These are phyloP conservation scores for Auricularia sp. DNA, from an alignment of 768 basidiomycete genomes.

Conservation along the genomic window DNA sequence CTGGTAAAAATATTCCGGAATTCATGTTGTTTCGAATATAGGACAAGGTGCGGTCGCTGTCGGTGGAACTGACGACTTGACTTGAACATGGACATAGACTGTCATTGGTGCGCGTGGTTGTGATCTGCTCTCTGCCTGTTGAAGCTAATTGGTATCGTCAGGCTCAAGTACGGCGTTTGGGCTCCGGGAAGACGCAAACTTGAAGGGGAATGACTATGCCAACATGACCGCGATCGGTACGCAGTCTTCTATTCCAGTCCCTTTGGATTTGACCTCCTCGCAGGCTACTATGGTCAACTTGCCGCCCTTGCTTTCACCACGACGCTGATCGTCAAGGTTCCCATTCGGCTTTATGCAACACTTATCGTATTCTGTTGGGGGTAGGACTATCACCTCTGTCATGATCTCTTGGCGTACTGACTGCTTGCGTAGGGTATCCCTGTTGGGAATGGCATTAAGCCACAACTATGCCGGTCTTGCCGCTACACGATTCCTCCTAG, in stretches of 20 bases:
- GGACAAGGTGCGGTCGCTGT: neutral
- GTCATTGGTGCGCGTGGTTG: constrained; percentile 8
- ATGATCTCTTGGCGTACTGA: neutral
- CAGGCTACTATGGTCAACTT: constrained; percentile 12
- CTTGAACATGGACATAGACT: neutral
- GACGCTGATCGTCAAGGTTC: constrained; percentile 18
- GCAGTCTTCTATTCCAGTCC: neutral
- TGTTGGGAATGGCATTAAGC: constrained; percentile 17
- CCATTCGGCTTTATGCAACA: constrained; percentile 14
- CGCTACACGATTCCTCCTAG: constrained; percentile 33
- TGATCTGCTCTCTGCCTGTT: too few species aligned
- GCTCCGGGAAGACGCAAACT: constrained; percentile 10
- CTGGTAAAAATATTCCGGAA: neutral
- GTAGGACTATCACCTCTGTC: neutral
- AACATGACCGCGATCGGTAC: constrained; percentile 8
- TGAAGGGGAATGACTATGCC: constrained; percentile 13
- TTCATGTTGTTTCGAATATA: neutral
- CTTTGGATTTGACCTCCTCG: neutral
- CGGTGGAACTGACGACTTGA: neutral
- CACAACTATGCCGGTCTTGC: constrained; percentile 31
- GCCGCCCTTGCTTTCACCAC: constrained; percentile 18
- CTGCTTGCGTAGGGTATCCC: constrained; percentile 2
- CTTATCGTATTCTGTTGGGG: constrained; percentile 15
- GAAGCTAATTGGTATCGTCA: neutral
- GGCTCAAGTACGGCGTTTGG: constrained; percentile 18